These are phyloP conservation scores for Rhipidocladum racemiflorum DNA, from an alignment of 176 grass and related monocot genomes.

Conservation along the genomic window DNA sequence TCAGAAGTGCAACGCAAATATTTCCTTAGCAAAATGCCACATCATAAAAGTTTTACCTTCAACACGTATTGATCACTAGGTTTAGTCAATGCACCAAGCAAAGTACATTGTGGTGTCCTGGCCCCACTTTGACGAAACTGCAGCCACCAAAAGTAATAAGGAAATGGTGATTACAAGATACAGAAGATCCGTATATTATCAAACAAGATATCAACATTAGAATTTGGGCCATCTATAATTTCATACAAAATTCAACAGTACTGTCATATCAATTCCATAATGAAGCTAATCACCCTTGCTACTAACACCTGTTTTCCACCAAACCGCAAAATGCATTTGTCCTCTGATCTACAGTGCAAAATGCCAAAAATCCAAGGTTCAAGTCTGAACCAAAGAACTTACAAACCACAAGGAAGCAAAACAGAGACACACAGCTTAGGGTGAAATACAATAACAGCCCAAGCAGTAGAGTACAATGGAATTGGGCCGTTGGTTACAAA, in stretches of 20 bases:
- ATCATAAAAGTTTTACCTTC: conserved; percentile 44
- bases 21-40: conserved; percentile 9
- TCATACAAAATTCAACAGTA: neutral
- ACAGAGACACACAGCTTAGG: neutral
- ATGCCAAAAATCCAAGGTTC: neutral
- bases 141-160: conserved; percentile 26
- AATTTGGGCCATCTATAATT: neutral
- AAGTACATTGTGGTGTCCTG: conserved; percentile 85
- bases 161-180: neutral
- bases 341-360: neutral
- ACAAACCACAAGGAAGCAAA: conserved; percentile 3
- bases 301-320: neutral
- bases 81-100: conserved; percentile 73
- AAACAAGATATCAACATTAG: neutral
- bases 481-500: neutral
- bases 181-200: neutral
- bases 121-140: conserved; percentile 80
- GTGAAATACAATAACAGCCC: neutral
- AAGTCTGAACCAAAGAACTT: neutral
- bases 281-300: neutral
- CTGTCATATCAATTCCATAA: neutral
- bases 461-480: neutral
- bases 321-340: conserved; percentile 1
- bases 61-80: conserved; percentile 57
- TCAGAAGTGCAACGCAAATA: conserved; percentile 2